Conservation (phyloP, 2,329 filamentous ascomycete species). For the Sphaerostilbella broomeana region DNA sequence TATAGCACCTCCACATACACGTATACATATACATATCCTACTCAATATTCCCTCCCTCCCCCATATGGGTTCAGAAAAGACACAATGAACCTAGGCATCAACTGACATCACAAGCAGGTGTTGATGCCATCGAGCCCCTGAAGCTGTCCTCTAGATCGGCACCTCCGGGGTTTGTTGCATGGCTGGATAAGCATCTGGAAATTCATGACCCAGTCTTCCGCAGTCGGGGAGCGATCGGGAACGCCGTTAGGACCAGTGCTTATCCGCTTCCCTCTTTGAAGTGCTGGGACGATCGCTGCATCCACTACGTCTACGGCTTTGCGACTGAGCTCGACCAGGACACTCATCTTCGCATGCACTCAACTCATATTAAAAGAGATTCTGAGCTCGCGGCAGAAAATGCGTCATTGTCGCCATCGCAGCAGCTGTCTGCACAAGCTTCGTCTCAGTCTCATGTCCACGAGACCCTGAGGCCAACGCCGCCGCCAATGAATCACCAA, state of each 20-base stretch:
- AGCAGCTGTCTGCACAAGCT: neutral
- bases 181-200: constrained; percentile 47
- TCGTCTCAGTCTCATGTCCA: constrained; percentile 9
- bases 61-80: no score
- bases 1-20: no score
- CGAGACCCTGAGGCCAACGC: constrained; percentile 6
- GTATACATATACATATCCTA: no score
- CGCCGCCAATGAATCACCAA: constrained; percentile 35
- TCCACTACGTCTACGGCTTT: constrained; percentile 55
- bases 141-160: constrained; percentile 26
- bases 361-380: constrained; percentile 34
- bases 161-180: constrained; percentile 42
- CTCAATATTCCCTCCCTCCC: no score
- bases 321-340: constrained; percentile 44
- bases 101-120: no score
- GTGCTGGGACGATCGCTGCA: constrained; percentile 48
- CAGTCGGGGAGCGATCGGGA: constrained; percentile 12
- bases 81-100: no score
- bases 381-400: constrained; percentile 35
- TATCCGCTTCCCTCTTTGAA: constrained; percentile 35
- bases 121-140: constrained; percentile 27
- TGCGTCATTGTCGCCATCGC: constrained; percentile 11
- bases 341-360: constrained; percentile 43
- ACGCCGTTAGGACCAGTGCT: constrained; percentile 1
- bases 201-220: constrained; percentile 43